A percentile compares a stretch with the other conserved stretches of the same genome.
These are phyloP conservation scores for Penicillium expansum DNA, from an alignment of 2,329 filamentous ascomycete genomes.

Conservation along the genomic window DNA sequence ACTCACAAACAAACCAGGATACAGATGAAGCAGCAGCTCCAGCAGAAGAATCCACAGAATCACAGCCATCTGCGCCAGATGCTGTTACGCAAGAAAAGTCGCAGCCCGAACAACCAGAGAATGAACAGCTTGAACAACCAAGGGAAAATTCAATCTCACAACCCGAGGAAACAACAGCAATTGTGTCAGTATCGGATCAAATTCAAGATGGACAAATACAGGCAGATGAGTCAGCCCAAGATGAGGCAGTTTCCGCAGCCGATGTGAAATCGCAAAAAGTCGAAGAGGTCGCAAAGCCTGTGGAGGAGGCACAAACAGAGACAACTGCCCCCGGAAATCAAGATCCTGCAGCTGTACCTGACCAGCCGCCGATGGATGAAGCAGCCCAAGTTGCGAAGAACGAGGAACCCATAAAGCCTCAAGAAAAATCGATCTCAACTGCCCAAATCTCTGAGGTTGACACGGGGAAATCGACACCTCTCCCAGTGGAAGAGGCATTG, in stretches of 20 bases:
- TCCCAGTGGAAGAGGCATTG: slow-evolving; percentile 37
- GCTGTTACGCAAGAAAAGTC: slow-evolving; percentile 15
- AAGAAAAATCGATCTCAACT: slow-evolving; percentile 20
- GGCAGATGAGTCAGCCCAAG: slow-evolving; percentile 2
- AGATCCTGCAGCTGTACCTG: not conserved
- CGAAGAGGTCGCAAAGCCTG: slow-evolving; percentile 21
- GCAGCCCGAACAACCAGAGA: slow-evolving; percentile 10
- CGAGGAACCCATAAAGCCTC: slow-evolving; percentile 20
- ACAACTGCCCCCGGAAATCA: not conserved
- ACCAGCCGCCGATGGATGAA: not conserved
- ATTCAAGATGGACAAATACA: slow-evolving; percentile 10
- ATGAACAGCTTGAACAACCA: slow-evolving; percentile 9
- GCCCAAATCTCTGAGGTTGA: slow-evolving; percentile 26
- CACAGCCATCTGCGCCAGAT: slow-evolving; percentile 12
- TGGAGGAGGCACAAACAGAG: slow-evolving; percentile 5
- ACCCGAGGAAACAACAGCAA: not conserved
- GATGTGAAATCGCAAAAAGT: not conserved
- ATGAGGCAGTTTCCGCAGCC: not conserved
- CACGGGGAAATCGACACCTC: slow-evolving; percentile 29
- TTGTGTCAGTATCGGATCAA: slow-evolving; percentile 1
- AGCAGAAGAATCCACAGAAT: slow-evolving; percentile 11
- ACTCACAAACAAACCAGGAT: slow-evolving; percentile 33
- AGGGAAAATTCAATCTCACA: slow-evolving; percentile 4
- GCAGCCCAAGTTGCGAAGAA: not conserved
- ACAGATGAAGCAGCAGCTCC: slow-evolving; percentile 21